phyloP scores from a whole-genome alignment of 768 basidiomycete species.

The Pleurotus salmoneostramineus region DNA sequence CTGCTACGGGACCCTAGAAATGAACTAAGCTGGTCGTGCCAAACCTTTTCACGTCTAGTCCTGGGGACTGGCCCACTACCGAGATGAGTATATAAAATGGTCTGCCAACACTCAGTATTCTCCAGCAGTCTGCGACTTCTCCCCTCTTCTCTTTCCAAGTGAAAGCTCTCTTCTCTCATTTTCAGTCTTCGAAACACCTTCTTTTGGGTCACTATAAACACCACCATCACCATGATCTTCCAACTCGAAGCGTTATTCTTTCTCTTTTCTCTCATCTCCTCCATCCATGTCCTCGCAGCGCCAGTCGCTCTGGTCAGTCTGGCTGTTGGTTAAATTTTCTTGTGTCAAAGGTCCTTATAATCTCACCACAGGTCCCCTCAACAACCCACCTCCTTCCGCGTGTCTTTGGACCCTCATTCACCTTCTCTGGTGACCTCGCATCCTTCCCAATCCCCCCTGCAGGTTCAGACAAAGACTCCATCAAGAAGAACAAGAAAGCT shows the following conservation, averaged over 20 bases:
- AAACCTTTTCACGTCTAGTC: not conserved
- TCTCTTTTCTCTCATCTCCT: constrained; percentile 2
- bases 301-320: constrained; percentile 2
- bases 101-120: not conserved
- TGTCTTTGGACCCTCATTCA: not conserved
- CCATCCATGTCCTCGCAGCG: not conserved
- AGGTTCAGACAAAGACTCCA: constrained; percentile 2
- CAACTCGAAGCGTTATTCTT: constrained; percentile 6
- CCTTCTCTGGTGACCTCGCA: constrained; percentile 1
- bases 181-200: constrained; percentile 3
- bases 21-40: not conserved
- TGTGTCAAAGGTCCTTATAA: not conserved
- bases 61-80: not conserved
- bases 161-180: constrained; percentile 28
- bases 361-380: not conserved
- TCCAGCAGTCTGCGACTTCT: constrained; percentile 81
- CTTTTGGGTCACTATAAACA: not conserved
- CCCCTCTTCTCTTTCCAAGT: constrained; percentile 94
- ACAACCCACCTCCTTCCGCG: not conserved
- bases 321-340: not conserved
- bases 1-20: not conserved
- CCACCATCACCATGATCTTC: not conserved
- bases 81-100: not conserved
- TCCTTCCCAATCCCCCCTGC: not conserved
- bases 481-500: constrained; percentile 6